Evolutionary conservation across 2,329 filamentous ascomycete species (phyloP).

Genomic region (Xylariales sp.): DNA sequence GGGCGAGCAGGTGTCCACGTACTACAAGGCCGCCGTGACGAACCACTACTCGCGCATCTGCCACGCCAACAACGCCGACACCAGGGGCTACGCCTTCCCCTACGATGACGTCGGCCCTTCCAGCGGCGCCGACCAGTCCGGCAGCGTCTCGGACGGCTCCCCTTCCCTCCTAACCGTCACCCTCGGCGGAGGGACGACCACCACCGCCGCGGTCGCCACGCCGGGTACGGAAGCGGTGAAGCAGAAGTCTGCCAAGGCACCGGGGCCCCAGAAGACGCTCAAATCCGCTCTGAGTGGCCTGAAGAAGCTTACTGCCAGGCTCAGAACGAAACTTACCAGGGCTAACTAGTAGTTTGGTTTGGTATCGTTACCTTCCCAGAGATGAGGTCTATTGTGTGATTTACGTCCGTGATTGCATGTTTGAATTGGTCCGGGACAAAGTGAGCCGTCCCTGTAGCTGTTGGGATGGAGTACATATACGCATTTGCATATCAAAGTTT

Average conservation of each 20-base stretch:
- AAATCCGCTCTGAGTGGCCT: slow-evolving; percentile 1
- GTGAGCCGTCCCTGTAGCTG: too few relatives aligned
- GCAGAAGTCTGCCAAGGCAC: slow-evolving; percentile 1
- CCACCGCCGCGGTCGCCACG: neutral
- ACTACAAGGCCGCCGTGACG: slow-evolving; percentile 51
- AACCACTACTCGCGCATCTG: slow-evolving; percentile 66
- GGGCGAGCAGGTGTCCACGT: slow-evolving; percentile 40
- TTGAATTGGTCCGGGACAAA: too few relatives aligned
- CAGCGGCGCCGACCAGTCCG: slow-evolving; percentile 55
- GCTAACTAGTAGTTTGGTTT: too few relatives aligned
- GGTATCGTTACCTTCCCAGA: too few relatives aligned
- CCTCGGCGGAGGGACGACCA: slow-evolving; percentile 38
- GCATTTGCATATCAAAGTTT: too few relatives aligned
- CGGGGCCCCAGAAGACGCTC: neutral
- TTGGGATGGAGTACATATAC: too few relatives aligned
- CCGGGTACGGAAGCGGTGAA: neutral
- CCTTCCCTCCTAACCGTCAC: slow-evolving; percentile 53
- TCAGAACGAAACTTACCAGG: slow-evolving; percentile 1
- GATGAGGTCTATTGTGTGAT: too few relatives aligned
- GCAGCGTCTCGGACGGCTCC: slow-evolving; percentile 53
- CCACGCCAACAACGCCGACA: slow-evolving; percentile 55
- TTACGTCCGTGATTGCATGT: too few relatives aligned
- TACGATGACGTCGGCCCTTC: slow-evolving; percentile 64
- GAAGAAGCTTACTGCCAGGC: neutral
- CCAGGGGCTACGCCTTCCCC: slow-evolving; percentile 64